Percentiles rank a stretch among this genome's conserved stretches.
Conservation (phyloP, 257 asterid genomes). For the Cinchona pubescens region DNA sequence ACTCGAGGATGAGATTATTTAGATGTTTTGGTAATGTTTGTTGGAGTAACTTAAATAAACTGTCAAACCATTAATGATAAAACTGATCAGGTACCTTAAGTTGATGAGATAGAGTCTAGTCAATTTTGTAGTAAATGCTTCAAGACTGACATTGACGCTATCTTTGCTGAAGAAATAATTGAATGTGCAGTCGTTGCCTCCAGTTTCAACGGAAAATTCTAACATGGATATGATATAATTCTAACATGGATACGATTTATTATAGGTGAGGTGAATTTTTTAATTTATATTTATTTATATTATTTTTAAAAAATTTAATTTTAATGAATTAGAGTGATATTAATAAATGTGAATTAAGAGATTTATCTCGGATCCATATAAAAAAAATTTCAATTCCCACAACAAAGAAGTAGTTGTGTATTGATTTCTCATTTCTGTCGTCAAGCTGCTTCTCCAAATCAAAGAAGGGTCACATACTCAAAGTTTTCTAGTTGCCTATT, state of each 20-base stretch:
- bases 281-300: no score
- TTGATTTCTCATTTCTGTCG: not conserved
- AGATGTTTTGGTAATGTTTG: not conserved
- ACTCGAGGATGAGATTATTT: no score
- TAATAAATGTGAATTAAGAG: no score
- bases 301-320: no score
- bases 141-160: constrained; percentile 37
- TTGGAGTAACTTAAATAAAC: not conserved
- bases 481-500: constrained; percentile 57
- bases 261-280: no score
- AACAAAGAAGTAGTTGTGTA: constrained; percentile 50
- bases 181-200: constrained; percentile 75
- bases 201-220: no score
- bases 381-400: no score
- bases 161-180: constrained; percentile 47
- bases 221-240: no score
- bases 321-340: no score
- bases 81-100: constrained; percentile 45
- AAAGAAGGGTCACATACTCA: constrained; percentile 51
- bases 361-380: no score
- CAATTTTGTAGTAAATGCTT: constrained; percentile 50
- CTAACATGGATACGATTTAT: no score
- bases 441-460: constrained; percentile 48
- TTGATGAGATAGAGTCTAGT: constrained; percentile 42
- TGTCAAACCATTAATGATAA: not conserved